Conservation (phyloP, 2,329 filamentous ascomycete genomes). For the Fusarium keratoplasticum region DNA sequence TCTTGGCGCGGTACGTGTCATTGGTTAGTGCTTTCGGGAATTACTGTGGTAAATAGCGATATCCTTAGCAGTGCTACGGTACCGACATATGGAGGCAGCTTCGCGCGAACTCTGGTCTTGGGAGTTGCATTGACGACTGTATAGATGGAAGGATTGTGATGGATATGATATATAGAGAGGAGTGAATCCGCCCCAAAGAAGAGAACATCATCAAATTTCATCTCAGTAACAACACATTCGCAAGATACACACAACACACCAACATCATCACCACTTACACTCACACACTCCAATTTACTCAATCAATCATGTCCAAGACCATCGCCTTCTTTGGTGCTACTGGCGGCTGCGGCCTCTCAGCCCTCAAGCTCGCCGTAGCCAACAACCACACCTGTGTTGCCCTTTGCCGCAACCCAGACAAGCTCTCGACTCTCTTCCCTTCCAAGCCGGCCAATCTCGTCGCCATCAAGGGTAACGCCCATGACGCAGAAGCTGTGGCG, state of each 20-base stretch:
- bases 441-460: slow-evolving; percentile 47
- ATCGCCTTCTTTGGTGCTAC: slow-evolving; percentile 57
- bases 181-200: neutral
- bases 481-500: slow-evolving; percentile 48
- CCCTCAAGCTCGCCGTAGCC: slow-evolving; percentile 51
- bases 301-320: slow-evolving; percentile 33
- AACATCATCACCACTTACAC: neutral
- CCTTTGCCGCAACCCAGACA: slow-evolving; percentile 55
- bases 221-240: neutral
- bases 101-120: too few relatives aligned
- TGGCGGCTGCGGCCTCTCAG: slow-evolving; percentile 53
- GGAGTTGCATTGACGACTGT: neutral
- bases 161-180: slow-evolving; percentile 21
- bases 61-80: neutral
- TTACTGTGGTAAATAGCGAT: neutral
- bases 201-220: slow-evolving; percentile 1
- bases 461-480: slow-evolving; percentile 54
- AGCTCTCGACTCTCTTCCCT: slow-evolving; percentile 51
- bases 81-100: neutral
- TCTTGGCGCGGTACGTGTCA: neutral
- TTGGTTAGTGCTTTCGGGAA: neutral
- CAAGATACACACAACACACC: neutral
- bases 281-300: neutral
- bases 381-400: slow-evolving; percentile 54
- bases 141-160: neutral